Evolutionary conservation across 352 stramenopile species (phyloP).

Genomic region (Pythium coloratum): DNA sequence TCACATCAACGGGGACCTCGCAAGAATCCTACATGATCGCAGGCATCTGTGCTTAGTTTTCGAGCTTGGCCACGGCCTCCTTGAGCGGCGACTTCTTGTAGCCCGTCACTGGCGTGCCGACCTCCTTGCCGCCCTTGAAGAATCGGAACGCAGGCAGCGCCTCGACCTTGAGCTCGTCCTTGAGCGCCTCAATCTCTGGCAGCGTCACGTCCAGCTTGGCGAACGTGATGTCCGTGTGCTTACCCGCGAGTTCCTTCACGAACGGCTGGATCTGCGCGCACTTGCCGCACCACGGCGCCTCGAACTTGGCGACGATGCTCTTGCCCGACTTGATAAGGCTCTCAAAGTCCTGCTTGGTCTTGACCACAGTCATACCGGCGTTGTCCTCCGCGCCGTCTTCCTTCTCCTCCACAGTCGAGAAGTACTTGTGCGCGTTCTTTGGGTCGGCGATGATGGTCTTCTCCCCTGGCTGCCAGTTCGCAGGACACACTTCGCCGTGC

Average conservation of each 20-base stretch:
- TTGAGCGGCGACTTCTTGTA: conserved; percentile 88
- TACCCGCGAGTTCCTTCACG: conserved; percentile 63
- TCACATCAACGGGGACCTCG: neutral
- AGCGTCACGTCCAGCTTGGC: conserved; percentile 77
- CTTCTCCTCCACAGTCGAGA: conserved; percentile 62
- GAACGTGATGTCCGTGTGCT: conserved; percentile 73
- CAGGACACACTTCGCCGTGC: conserved; percentile 92
- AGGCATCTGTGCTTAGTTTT: conserved; percentile 20
- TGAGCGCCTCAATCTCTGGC: conserved; percentile 69
- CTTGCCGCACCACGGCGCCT: conserved; percentile 88
- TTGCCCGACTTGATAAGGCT: conserved; percentile 65
- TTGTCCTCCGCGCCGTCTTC: conserved; percentile 33
- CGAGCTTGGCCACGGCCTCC: conserved; percentile 60
- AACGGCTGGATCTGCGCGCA: conserved; percentile 82
- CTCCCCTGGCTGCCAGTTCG: conserved; percentile 91
- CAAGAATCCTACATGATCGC: neutral
- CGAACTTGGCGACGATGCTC: conserved; percentile 78
- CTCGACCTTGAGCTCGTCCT: conserved; percentile 70
- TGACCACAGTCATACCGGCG: conserved; percentile 48
- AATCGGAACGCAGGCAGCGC: conserved; percentile 85
- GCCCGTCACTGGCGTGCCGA: conserved; percentile 62
- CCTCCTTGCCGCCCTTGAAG: conserved; percentile 83
- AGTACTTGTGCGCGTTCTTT: conserved; percentile 83
- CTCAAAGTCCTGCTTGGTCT: conserved; percentile 64
- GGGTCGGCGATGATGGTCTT: conserved; percentile 89